Conservation (phyloP, 805 yeast genomes). For the Helenozyma baotianmanensis region DNA sequence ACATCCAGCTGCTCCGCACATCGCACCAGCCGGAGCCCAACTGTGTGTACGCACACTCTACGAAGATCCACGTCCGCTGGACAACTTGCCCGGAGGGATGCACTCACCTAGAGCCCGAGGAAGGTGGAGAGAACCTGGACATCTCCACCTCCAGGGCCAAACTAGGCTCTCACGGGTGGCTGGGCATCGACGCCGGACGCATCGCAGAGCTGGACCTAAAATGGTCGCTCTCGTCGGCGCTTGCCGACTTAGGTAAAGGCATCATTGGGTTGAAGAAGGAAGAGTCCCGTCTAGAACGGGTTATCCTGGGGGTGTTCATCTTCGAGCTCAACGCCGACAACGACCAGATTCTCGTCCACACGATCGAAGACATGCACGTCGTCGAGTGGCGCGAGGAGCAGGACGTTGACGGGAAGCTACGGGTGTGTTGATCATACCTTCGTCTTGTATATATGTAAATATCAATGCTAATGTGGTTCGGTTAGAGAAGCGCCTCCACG, state of each 20-base stretch:
- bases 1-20: conserved; percentile 42
- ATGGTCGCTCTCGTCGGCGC: conserved; percentile 19
- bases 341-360: conserved; percentile 53
- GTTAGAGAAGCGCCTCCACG: conserved; percentile 1
- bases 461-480: background rate
- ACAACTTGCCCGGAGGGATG: conserved; percentile 52
- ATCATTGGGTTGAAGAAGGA: conserved; percentile 29
- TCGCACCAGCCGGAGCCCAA: conserved; percentile 23
- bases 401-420: conserved; percentile 8
- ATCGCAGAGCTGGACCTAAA: conserved; percentile 10
- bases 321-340: conserved; percentile 61
- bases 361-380: conserved; percentile 62
- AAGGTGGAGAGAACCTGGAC: conserved; percentile 2
- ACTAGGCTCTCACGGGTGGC: conserved; percentile 40
- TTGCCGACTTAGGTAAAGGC: conserved; percentile 28
- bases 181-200: conserved; percentile 26
- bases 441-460: conserved; percentile 7
- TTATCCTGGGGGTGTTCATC: conserved; percentile 53
- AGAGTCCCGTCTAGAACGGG: conserved; percentile 30
- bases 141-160: conserved; percentile 35
- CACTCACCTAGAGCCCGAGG: conserved; percentile 31
- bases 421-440: conserved; percentile 9
- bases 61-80: conserved; percentile 55
- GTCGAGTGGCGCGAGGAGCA: conserved; percentile 35
- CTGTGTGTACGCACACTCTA: conserved; percentile 36